These are phyloP conservation scores for Acer yangbiense DNA, from an alignment of 345 rosid genomes.

Conservation along the genomic window DNA sequence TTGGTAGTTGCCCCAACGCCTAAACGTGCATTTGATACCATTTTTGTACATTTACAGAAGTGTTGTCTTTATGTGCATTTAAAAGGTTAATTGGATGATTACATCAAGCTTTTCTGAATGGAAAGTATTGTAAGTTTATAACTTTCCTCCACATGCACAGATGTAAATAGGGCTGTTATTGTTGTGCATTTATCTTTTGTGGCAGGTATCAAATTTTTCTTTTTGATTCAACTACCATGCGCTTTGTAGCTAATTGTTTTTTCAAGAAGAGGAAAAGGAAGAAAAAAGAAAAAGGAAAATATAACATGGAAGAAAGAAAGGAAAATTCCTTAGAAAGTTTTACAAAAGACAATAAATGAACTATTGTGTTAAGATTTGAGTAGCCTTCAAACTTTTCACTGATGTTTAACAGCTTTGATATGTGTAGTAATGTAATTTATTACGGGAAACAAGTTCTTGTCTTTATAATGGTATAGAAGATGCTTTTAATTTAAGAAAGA, in stretches of 20 bases:
- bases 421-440: neutral
- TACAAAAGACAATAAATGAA: neutral
- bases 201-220: neutral
- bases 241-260: neutral
- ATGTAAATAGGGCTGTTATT: neutral
- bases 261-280: neutral
- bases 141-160: neutral
- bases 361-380: constrained; percentile 1
- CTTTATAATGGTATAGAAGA: neutral
- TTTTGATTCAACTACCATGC: neutral
- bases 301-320: neutral
- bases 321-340: neutral
- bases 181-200: neutral
- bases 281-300: neutral
- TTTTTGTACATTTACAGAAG: neutral
- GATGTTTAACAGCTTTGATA: neutral
- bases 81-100: neutral
- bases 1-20: neutral
- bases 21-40: neutral
- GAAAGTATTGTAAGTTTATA: neutral
- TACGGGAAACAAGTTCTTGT: neutral
- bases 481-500: neutral
- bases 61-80: neutral
- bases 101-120: neutral
- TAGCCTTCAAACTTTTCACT: neutral